A percentile compares a stretch with the other conserved stretches of the same genome.
phyloP scores from a whole-genome alignment of 148 eudicot genomes.

The Amaranthus palmeri region DNA sequence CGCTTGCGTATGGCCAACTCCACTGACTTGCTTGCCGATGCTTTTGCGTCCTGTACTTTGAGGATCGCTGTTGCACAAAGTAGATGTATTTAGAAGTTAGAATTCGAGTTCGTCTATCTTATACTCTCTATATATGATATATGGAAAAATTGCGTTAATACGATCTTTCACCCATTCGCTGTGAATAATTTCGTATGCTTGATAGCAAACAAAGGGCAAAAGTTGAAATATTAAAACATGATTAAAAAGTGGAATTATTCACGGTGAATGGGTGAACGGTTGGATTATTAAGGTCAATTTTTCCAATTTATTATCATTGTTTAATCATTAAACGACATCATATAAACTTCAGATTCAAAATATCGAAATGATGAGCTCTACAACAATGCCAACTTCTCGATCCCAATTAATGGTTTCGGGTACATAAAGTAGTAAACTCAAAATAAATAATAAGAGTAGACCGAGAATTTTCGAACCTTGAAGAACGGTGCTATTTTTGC shows the following conservation, averaged over 20 bases:
- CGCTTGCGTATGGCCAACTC: slow-evolving; percentile 61
- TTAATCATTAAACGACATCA: neutral
- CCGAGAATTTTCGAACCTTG: slow-evolving; percentile 42
- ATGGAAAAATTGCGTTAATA: too few species aligned
- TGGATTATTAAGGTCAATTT: slow-evolving; percentile 24
- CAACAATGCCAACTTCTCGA: too few species aligned
- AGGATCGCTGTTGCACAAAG: slow-evolving; percentile 12
- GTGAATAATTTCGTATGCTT: too few species aligned
- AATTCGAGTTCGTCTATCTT: too few species aligned
- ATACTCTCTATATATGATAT: too few species aligned
- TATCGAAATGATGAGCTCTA: neutral
- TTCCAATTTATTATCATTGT: slow-evolving; percentile 42
- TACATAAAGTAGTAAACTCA: neutral
- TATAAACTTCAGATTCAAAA: neutral
- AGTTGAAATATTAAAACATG: too few species aligned
- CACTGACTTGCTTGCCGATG: slow-evolving; percentile 44
- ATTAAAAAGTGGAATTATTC: too few species aligned
- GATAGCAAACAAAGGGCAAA: too few species aligned
- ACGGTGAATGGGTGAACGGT: too few species aligned
- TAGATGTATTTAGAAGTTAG: too few species aligned
- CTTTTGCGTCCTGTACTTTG: slow-evolving; percentile 55
- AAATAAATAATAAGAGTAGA: neutral
- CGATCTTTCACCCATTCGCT: too few species aligned
- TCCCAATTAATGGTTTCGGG: too few species aligned
- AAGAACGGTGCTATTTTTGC: slow-evolving; percentile 53